Evolutionary conservation across 2,329 filamentous ascomycete genomes (phyloP).

Genomic region (Pseudocercospora eumusae): DNA sequence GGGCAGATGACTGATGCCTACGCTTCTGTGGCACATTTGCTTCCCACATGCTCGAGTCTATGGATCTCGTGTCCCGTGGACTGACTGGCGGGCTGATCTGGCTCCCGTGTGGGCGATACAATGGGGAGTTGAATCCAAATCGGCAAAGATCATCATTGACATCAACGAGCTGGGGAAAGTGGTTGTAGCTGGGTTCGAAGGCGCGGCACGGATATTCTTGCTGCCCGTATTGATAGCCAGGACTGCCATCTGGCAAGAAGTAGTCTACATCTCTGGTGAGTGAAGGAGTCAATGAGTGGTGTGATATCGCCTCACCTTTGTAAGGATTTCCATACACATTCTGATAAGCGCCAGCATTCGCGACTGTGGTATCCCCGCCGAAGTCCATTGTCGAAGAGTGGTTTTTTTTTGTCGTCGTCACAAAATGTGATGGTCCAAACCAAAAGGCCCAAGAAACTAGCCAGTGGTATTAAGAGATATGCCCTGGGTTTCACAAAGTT

Average conservation of each 20-base stretch:
- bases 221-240: background rate
- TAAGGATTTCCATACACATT: background rate
- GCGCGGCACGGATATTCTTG: background rate
- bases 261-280: background rate
- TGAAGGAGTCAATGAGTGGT: background rate
- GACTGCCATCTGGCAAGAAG: background rate
- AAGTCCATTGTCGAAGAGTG: background rate
- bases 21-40: constrained; percentile 16
- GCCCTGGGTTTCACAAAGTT: background rate
- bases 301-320: background rate
- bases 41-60: background rate
- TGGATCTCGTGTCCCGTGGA: background rate
- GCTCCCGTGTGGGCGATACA: background rate
- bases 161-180: background rate
- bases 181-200: background rate
- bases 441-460: background rate
- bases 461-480: constrained; percentile 4
- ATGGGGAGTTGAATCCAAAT: background rate
- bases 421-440: background rate
- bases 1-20: constrained; percentile 1
- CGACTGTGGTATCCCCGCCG: background rate
- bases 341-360: background rate
- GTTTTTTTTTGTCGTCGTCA: background rate
- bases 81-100: constrained; percentile 9
- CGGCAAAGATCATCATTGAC: constrained; percentile 3